These are phyloP conservation scores for Komagataella pastoris DNA, from an alignment of 805 yeast genomes.

Conservation along the genomic window DNA sequence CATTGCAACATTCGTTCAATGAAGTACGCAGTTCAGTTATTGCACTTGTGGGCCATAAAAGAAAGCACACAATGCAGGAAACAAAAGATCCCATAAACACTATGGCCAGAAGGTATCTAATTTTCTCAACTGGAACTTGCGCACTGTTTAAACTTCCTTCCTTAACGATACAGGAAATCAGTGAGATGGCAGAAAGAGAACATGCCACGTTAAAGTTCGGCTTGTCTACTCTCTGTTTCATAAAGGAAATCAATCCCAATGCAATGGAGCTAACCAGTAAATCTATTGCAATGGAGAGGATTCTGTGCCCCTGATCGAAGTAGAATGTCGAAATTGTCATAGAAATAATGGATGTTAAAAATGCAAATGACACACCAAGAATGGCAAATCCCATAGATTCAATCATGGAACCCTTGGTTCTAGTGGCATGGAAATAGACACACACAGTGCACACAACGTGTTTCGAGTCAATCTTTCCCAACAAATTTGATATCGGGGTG, in stretches of 20 bases:
- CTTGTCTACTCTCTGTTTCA: constrained; percentile 53
- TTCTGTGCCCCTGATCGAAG: constrained; percentile 30
- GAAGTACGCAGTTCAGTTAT: constrained; percentile 25
- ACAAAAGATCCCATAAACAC: constrained; percentile 48
- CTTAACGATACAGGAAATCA: constrained; percentile 58
- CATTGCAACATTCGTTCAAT: constrained; percentile 36
- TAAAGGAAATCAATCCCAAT: constrained; percentile 53
- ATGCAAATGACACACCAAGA: constrained; percentile 38
- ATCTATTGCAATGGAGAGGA: constrained; percentile 37
- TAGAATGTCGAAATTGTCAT: constrained; percentile 35
- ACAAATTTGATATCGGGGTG: constrained; percentile 27
- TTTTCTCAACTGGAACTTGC: constrained; percentile 37
- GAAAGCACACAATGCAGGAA: constrained; percentile 47
- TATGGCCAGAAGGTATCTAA: constrained; percentile 40
- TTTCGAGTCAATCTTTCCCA: constrained; percentile 62
- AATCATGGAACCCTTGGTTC: constrained; percentile 71
- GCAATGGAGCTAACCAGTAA: constrained; percentile 39
- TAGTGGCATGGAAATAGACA: constrained; percentile 74
- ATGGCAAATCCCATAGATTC: constrained; percentile 56
- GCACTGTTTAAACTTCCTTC: constrained; percentile 58
- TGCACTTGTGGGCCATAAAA: constrained; percentile 53
- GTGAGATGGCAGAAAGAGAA: constrained; percentile 57
- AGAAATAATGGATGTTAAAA: constrained; percentile 35
- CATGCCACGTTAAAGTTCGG: constrained; percentile 75
- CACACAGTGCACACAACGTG: constrained; percentile 76